Percentiles rank a stretch among this genome's conserved stretches.
phyloP scores from a whole-genome alignment of 345 rosid species.

The Eucalyptus cladocalyx region DNA sequence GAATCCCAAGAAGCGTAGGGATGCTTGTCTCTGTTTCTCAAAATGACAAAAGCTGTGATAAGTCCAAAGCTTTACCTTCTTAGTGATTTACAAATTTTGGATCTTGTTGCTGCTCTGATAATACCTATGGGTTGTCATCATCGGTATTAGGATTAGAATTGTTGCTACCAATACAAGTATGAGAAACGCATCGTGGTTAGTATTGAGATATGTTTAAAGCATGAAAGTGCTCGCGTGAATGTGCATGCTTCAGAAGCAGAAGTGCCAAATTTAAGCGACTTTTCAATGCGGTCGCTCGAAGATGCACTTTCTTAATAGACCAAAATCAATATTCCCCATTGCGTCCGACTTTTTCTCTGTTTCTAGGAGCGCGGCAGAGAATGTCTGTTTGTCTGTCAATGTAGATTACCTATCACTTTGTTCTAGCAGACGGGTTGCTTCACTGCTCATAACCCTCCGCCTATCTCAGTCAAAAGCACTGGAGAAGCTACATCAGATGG shows the following conservation, averaged over 20 bases:
- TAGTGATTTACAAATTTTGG: not conserved
- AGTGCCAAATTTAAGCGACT: not conserved
- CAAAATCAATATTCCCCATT: not conserved
- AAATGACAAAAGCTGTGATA: not conserved
- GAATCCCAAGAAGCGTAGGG: slow-evolving; percentile 7
- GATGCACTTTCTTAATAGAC: not conserved
- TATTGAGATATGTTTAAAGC: not conserved
- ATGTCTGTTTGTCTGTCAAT: slow-evolving; percentile 39
- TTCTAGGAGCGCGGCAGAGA: not conserved
- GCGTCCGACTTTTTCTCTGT: not conserved
- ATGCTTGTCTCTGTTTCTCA: not conserved
- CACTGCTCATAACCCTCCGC: slow-evolving; percentile 78
- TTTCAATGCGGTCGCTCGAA: fast-evolving
- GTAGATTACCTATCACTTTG: slow-evolving; percentile 45
- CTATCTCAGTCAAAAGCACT: slow-evolving; percentile 64
- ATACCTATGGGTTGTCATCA: not conserved
- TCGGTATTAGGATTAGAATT: not conserved
- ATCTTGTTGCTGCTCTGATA: not conserved
- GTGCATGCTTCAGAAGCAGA: not conserved
- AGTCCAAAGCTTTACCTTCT: not conserved
- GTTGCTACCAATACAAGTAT: not conserved
- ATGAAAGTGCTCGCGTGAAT: not conserved
- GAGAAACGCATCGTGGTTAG: not conserved
- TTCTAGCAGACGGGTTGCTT: slow-evolving; percentile 55
- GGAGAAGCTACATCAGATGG: slow-evolving; percentile 79